Evolutionary conservation across 345 rosid genomes (phyloP), one percentile per base, ranked within the genome.

Genomic region (Brassica juncea): DNA sequence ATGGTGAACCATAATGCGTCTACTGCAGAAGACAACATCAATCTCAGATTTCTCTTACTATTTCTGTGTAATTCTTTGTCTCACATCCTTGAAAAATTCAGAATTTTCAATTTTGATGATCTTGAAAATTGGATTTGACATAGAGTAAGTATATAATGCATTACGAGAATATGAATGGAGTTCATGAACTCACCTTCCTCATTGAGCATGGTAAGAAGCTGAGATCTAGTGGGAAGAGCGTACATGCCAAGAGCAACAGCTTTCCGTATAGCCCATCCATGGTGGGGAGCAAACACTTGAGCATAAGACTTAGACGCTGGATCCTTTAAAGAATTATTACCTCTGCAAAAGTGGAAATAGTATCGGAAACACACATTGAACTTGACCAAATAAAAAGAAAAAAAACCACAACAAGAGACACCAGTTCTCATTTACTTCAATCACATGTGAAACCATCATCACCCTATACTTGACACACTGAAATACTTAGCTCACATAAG

Each of bases 191-290:
- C n/a, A n/a, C 98, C 97, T 60, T 93, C 90, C 83, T 95, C 99
- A 60, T 91, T 92, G 66, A 93, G 94, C 85, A 88, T 86, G 71
- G 71, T 86, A 62, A 95, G 78, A 37, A 95, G 86, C 80, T 92
- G 97, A 34, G 87, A 83, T 75, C 80, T 90, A 0, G 98, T 88
- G n/a, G 99, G 99, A 80, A 92, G 96, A 73, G 94, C 94, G 70
- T 90, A 95, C 98, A 95, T 92, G 72, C 99, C 98, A 14, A 94
- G 87, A 74, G 88, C 87, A 77, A 95, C 99, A 82, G 96, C 96
- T 83, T 88, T 89, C 77, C 97, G 84, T 71, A 95, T 90, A 59
- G 89, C 91, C 99, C 98, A 92, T 11, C 97, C 99, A 77, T 95
- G 99, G 83, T 95, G 93, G 6, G 96, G 94, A 75, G 94, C 94